phyloP scores from a whole-genome alignment of 768 basidiomycete species.

The Lactarius akahatsu region DNA sequence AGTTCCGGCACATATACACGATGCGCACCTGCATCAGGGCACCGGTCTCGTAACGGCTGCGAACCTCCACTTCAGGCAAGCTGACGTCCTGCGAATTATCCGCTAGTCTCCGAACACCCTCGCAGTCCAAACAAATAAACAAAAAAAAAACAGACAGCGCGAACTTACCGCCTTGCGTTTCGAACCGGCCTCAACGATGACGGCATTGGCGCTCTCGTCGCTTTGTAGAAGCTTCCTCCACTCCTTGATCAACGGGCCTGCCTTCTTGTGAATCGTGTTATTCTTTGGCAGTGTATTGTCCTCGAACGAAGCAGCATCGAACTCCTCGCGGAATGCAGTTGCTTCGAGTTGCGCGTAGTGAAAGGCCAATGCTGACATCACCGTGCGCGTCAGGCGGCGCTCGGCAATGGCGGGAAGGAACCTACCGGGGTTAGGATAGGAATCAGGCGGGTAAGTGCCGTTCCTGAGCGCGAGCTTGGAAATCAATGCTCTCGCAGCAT shows the following conservation, averaged over 20 bases:
- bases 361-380: conserved; percentile 65
- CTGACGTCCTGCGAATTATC: conserved; percentile 49
- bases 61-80: conserved; percentile 72
- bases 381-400: conserved; percentile 12
- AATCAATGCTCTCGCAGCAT: conserved; percentile 70
- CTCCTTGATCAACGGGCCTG: conserved; percentile 61
- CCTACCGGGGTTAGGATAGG: conserved; percentile 86
- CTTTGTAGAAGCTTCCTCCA: conserved; percentile 67
- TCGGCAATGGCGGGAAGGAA: neutral
- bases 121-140: neutral
- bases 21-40: conserved; percentile 60
- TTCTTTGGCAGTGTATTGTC: conserved; percentile 81
- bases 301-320: conserved; percentile 70
- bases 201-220: conserved; percentile 62
- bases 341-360: conserved; percentile 92
- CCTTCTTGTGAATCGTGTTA: conserved; percentile 69
- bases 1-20: conserved; percentile 6
- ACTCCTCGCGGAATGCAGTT: conserved; percentile 89
- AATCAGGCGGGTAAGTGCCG: conserved; percentile 83
- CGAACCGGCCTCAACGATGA: conserved; percentile 47
- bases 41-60: conserved; percentile 60
- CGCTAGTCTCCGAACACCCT: neutral
- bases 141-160: neutral
- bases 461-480: conserved; percentile 76
- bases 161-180: conserved; percentile 73